Evolutionary conservation across 2,329 filamentous ascomycete species (phyloP).

Genomic region (Fusarium pseudoanthophilum): DNA sequence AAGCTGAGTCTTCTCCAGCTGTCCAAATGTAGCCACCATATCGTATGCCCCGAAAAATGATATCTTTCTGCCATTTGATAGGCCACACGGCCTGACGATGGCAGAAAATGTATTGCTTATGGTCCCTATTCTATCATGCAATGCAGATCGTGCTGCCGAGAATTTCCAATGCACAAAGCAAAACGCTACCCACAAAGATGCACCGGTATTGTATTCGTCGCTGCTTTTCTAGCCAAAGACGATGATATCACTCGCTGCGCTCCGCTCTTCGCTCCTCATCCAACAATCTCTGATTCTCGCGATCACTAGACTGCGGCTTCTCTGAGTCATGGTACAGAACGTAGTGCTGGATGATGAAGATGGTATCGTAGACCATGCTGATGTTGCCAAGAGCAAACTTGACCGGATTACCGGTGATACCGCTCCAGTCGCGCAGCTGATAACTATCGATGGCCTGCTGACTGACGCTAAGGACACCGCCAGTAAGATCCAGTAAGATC

Average conservation of each 20-base stretch:
- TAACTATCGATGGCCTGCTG: constrained; percentile 89
- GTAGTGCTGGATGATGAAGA: constrained; percentile 93
- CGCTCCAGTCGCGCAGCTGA: constrained; percentile 87
- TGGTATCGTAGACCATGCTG: constrained; percentile 83
- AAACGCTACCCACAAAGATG: background rate
- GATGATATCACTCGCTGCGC: constrained; percentile 1
- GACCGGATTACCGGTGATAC: constrained; percentile 89
- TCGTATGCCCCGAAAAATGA: background rate
- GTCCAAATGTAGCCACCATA: background rate
- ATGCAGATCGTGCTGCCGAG: background rate
- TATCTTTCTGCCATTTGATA: background rate
- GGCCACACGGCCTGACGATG: background rate
- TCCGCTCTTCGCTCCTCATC: constrained; percentile 46
- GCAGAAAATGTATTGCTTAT: background rate
- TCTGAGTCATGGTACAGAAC: constrained; percentile 68
- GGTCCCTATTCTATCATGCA: constrained; percentile 1
- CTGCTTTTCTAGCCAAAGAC: background rate
- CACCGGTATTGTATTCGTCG: background rate
- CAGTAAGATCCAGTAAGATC: constrained; percentile 84
- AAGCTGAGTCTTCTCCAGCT: constrained; percentile 6
- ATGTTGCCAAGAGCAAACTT: constrained; percentile 90
- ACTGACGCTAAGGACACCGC: constrained; percentile 81
- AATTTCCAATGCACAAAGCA: constrained; percentile 13
- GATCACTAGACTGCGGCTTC: constrained; percentile 11
- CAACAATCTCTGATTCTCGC: constrained; percentile 42